Conservation (phyloP, 2,329 filamentous ascomycete species). For the Neospermospora avenae region DNA sequence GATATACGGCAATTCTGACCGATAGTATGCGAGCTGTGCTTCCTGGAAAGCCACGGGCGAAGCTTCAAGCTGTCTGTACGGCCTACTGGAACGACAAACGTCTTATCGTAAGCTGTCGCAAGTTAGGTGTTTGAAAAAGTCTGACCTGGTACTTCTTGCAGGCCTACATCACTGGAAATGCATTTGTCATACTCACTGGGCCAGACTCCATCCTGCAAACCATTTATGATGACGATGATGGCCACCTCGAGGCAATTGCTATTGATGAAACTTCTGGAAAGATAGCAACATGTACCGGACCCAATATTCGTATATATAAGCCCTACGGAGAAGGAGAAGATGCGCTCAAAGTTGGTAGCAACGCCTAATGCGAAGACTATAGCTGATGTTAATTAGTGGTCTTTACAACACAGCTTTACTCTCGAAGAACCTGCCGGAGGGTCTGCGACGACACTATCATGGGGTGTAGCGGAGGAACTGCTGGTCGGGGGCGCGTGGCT, state of each 20-base stretch:
- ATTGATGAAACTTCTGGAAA: slow-evolving; percentile 82
- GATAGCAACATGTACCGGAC: slow-evolving; percentile 71
- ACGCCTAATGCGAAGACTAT: slow-evolving; percentile 6
- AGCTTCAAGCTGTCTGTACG: slow-evolving; percentile 73
- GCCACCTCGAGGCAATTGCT: slow-evolving; percentile 65
- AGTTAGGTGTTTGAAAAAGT: background rate
- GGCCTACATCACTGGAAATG: slow-evolving; percentile 88
- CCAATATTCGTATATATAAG: slow-evolving; percentile 71
- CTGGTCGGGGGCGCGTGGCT: slow-evolving; percentile 71
- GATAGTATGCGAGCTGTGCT: slow-evolving; percentile 72
- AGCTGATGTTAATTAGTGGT: slow-evolving; percentile 49
- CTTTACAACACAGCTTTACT: slow-evolving; percentile 59
- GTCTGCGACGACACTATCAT: slow-evolving; percentile 65
- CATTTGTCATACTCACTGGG: slow-evolving; percentile 77
- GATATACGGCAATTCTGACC: slow-evolving; percentile 21
- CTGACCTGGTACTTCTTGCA: slow-evolving; percentile 37
- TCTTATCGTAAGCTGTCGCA: slow-evolving; percentile 59
- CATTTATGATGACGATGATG: slow-evolving; percentile 76
- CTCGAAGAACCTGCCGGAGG: slow-evolving; percentile 40
- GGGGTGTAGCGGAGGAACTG: slow-evolving; percentile 83
- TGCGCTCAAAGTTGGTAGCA: slow-evolving; percentile 62
- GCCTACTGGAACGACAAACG: slow-evolving; percentile 70
- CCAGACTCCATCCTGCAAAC: slow-evolving; percentile 79
- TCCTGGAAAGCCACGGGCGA: slow-evolving; percentile 73
- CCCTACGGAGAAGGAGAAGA: slow-evolving; percentile 70